A percentile compares a stretch with the other conserved stretches of the same genome.
These are phyloP conservation scores for Gracilariopsis chorda DNA, from an alignment of 23 red algal genomes.

Conservation along the genomic window DNA sequence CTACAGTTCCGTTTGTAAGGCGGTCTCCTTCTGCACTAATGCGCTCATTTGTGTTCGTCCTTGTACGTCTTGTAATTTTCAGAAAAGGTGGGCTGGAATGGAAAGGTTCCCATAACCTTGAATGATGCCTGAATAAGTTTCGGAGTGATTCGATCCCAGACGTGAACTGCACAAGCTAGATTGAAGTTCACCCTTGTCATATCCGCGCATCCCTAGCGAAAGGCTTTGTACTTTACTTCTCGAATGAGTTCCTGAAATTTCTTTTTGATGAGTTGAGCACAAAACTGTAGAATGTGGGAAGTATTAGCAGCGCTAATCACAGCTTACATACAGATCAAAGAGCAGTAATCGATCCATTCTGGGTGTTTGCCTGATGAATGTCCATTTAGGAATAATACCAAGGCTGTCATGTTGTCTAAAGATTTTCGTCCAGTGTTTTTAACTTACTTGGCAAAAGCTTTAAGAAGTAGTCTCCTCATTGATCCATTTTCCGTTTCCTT, in stretches of 20 bases:
- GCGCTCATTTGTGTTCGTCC: neutral
- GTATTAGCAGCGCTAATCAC: neutral
- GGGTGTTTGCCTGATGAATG: neutral
- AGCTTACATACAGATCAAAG: neutral
- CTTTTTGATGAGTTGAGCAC: constrained; percentile 21
- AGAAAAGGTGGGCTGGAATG: neutral
- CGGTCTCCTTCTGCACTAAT: neutral
- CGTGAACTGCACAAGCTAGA: neutral
- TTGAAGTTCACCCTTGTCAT: neutral
- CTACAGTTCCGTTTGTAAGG: neutral
- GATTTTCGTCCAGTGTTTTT: neutral
- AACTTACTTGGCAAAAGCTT: neutral
- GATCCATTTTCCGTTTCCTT: neutral
- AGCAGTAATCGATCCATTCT: constrained; percentile 16
- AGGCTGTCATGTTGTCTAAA: neutral
- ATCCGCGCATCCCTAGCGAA: neutral
- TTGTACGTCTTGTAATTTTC: neutral
- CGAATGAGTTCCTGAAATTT: neutral
- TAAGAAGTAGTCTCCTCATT: neutral
- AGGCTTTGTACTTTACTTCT: neutral
- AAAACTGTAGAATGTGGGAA: constrained; percentile 22
- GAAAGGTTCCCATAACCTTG: neutral
- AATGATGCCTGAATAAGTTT: neutral
- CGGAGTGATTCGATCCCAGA: neutral
- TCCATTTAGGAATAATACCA: constrained; percentile 8